Evolutionary conservation across 2,329 filamentous ascomycete genomes (phyloP).

Genomic region (Neophaeococcomyces aloes): DNA sequence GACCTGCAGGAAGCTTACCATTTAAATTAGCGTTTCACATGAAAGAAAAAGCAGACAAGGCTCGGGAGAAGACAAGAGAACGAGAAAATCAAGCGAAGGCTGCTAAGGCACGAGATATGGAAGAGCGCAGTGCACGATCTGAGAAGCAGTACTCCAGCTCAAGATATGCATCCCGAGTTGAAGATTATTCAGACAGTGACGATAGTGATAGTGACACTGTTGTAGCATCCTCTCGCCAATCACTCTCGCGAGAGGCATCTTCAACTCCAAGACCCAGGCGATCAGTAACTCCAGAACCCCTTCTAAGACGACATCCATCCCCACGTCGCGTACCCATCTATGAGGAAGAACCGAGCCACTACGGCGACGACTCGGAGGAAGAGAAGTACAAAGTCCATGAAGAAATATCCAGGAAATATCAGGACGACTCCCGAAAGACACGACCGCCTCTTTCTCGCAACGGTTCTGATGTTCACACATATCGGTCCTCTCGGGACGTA

Average conservation of each 20-base stretch:
- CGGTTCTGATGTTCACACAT: not conserved
- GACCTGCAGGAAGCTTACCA: slow-evolving; percentile 12
- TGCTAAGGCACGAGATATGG: slow-evolving; percentile 33
- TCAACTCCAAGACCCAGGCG: not conserved
- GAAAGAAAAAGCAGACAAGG: slow-evolving; percentile 16
- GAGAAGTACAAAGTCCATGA: slow-evolving; percentile 27
- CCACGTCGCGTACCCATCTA: slow-evolving; percentile 13
- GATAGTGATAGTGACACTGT: slow-evolving; percentile 25
- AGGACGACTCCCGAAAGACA: not conserved
- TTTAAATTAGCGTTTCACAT: slow-evolving; percentile 11
- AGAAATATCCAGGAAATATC: slow-evolving; percentile 28
- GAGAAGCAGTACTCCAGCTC: slow-evolving; percentile 26
- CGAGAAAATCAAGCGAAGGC: slow-evolving; percentile 23
- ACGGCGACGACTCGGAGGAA: slow-evolving; percentile 11
- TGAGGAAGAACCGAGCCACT: slow-evolving; percentile 13
- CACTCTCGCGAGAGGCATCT: not conserved
- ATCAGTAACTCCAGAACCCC: slow-evolving; percentile 10
- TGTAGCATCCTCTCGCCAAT: slow-evolving; percentile 8
- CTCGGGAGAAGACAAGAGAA: slow-evolving; percentile 10
- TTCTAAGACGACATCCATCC: slow-evolving; percentile 10
- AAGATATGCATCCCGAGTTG: slow-evolving; percentile 23
- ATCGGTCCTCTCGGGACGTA: slow-evolving; percentile 5
- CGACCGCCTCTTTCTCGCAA: slow-evolving; percentile 5
- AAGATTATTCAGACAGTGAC: slow-evolving; percentile 24
- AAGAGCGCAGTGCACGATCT: slow-evolving; percentile 31